Base-by-base conservation (phyloP, 345 rosid species). In the Lepidium sativum region DNA sequence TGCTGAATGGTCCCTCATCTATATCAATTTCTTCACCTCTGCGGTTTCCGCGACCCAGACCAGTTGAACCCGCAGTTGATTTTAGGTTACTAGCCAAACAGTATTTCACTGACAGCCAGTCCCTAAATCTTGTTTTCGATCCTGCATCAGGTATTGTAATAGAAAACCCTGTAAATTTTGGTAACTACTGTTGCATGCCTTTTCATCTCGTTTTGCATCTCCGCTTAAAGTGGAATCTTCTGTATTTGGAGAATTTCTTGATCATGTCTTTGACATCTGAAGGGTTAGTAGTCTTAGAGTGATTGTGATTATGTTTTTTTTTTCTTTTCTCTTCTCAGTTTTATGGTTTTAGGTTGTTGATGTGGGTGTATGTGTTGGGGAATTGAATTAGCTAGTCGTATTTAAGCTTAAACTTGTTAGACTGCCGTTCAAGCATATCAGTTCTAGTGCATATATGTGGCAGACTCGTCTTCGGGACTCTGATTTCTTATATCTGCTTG, bases 1-100 rank as follows among this genome's bases (percentile, higher is more conserved):
- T 85, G 85, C 86, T 91, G 66, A 91, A 91, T 78, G 99, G 97
- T 72, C 99, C 90, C 65, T 84, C 91, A 61, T 83, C 99, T 79
- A 91, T 95, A 60, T 75, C 88, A 73, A 84, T 88, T 79, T 82
- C 96, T 70, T 91, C 98, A 66, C 98, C 99, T 51, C 77, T 95
- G 83, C 95, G 94, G 75, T 91, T 88, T 84, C 98, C 96, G 8
- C 81, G 81, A 60, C 83, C 77, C 71, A 91, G 71, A 78, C 76
- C 86, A 54, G 78, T 81, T 68, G 84, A 85, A 82, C 82, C 84
- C 23, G 71, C 78, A 63, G 67, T 84, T 63, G 96, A 95, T 85
- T 91, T 80, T 80, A 80, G 90, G 80, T 78, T 76, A 63, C 71
- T 91, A 80, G 99, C 98, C 75, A 83, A 86, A 82, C 96, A 91